Evolutionary conservation across 345 rosid genomes (phyloP), one percentile per base, ranked within the genome.

Genomic region (Salix dunnii): DNA sequence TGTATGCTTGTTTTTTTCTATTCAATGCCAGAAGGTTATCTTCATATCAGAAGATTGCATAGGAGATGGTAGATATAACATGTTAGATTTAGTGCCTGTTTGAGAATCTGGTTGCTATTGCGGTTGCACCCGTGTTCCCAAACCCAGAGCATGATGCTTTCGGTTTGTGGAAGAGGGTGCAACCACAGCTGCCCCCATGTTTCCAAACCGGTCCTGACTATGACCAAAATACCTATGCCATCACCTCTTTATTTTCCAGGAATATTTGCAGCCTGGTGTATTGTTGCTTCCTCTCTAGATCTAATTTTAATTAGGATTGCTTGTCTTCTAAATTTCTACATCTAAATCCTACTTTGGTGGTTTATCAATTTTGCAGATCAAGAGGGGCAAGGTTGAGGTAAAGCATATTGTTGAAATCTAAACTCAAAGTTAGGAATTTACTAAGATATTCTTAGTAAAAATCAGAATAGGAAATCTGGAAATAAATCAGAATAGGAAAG

Each of bases 361-460:
- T 43, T 70, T 75, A 30, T 79, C 28, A 55, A 67, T 48, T 55
- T 79, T 78, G 86, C 90, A 92, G 94, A 89, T 93, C 76, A 86
- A 84, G 80, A 90, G 97, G 82, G 96, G 97, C 60, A 86, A 90
- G 74, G 94, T 89, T 21, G 91, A 91, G 91, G 97, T 89, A 85
- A 83, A 85, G 84, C 49, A 58, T 63, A 70, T 33, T 33, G 36
- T 33, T 33, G 36, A 33, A 33, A 33, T 33, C 36, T 33, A 4
- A 33, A n/a, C 36, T 33, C 36, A 33, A 33, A 33, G 0, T 33
- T 33, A 33, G 36, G 36, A 33, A 33, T 33, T 33, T 33, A 33
- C 36, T 33, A 33, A 33, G 36, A 33, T 33, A 33, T 33, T 33
- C 36, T 5, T 5, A 33, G 35, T 33, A 33, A 33, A 33, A 4